phyloP scores from a whole-genome alignment of 257 asterid genomes.

The Ilex aquifolium region DNA sequence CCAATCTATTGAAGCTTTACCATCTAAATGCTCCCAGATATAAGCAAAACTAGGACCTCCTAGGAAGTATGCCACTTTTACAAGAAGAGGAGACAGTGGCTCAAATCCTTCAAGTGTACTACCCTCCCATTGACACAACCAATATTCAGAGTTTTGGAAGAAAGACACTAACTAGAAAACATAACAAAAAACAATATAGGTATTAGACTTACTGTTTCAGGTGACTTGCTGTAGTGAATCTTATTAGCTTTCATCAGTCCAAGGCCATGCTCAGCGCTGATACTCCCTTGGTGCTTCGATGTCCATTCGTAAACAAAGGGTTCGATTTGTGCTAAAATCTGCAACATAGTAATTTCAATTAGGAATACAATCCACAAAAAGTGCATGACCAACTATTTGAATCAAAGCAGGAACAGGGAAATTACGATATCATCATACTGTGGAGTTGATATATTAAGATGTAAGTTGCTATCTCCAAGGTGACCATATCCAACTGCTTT shows the following conservation, averaged over 20 bases:
- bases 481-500: slow-evolving; percentile 90
- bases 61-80: too few species aligned
- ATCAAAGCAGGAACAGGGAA: slow-evolving; percentile 14
- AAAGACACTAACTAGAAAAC: background rate
- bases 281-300: slow-evolving; percentile 89
- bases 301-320: slow-evolving; percentile 99
- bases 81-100: background rate
- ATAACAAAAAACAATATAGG: background rate
- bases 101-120: background rate
- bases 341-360: slow-evolving; percentile 17
- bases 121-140: background rate
- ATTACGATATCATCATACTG: slow-evolving; percentile 63
- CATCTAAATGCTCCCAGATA: background rate
- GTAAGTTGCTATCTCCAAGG: slow-evolving; percentile 96
- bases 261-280: slow-evolving; percentile 96
- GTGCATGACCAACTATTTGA: slow-evolving; percentile 6
- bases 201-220: slow-evolving; percentile 62
- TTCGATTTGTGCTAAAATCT: slow-evolving; percentile 75
- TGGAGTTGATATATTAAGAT: slow-evolving; percentile 78
- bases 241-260: slow-evolving; percentile 94
- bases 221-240: slow-evolving; percentile 89
- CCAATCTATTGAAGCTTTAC: background rate
- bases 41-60: background rate
- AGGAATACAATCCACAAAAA: slow-evolving; percentile 10
- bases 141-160: background rate